phyloP scores from a whole-genome alignment of 768 basidiomycete genomes.

The Coprinopsis marcescibilis region DNA sequence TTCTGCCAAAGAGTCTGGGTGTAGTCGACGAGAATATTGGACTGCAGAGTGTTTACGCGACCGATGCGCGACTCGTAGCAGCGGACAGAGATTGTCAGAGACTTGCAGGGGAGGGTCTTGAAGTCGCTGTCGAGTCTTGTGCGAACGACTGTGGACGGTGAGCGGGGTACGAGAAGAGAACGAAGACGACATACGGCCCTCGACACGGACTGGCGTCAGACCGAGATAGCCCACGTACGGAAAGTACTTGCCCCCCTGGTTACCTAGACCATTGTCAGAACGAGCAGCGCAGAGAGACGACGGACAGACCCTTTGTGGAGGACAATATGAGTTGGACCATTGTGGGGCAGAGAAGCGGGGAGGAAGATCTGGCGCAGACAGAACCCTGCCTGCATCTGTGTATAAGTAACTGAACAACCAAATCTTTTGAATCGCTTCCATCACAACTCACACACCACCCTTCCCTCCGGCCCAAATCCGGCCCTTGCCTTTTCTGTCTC shows the following conservation, averaged over 20 bases:
- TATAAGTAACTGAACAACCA: no score
- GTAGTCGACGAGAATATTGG: conserved; percentile 66
- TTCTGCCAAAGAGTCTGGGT: conserved; percentile 66
- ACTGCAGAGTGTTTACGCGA: conserved; percentile 49
- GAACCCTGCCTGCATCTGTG: no score
- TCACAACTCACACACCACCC: not conserved
- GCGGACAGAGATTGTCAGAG: conserved; percentile 67
- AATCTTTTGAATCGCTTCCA: conserved; percentile 19
- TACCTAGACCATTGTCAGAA: conserved; percentile 33
- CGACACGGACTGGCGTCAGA: conserved; percentile 71
- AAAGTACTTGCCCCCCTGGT: conserved; percentile 64
- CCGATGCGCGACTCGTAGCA: conserved; percentile 77
- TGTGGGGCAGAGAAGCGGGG: conserved; percentile 23
- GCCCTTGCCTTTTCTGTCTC: conserved; percentile 13
- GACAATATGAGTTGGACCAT: conserved; percentile 70
- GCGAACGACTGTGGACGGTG: conserved; percentile 47
- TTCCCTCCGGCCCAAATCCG: conserved; percentile 9
- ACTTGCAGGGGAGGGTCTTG: conserved; percentile 60
- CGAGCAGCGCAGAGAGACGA: not conserved
- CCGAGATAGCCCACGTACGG: conserved; percentile 76
- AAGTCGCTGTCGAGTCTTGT: conserved; percentile 67
- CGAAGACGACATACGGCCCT: conserved; percentile 51
- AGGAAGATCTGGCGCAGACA: conserved; percentile 29
- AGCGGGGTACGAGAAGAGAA: conserved; percentile 11
- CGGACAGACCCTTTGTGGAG: conserved; percentile 47